A percentile compares a stretch with the other conserved stretches of the same genome.
These are phyloP conservation scores for Leptodermis oblonga DNA, from an alignment of 257 asterid genomes.

Conservation along the genomic window DNA sequence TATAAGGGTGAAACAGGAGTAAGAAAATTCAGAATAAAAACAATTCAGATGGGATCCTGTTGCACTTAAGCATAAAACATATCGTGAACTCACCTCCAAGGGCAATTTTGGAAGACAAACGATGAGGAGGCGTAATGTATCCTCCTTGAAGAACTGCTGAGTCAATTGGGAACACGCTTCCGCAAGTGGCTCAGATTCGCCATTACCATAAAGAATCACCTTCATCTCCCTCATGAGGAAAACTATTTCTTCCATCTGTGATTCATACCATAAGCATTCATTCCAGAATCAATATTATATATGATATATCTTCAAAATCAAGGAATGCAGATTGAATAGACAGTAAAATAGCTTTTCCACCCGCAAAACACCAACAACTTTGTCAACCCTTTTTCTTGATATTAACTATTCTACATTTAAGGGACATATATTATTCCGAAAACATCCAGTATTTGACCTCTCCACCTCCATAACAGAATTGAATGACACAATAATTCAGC, in stretches of 20 bases:
- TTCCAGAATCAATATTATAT: background rate
- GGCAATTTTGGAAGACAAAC: conserved; percentile 60
- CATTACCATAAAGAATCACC: conserved; percentile 62
- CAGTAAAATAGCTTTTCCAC: background rate
- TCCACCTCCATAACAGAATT: background rate
- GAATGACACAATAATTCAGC: background rate
- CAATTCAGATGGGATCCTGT: background rate
- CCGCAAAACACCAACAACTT: background rate
- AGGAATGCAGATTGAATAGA: background rate
- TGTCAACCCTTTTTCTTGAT: background rate
- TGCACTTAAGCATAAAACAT: background rate
- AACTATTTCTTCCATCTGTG: conserved; percentile 64
- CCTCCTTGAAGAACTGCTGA: conserved; percentile 58
- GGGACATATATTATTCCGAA: background rate
- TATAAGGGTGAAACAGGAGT: too few species aligned
- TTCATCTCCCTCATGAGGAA: conserved; percentile 53
- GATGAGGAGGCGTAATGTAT: conserved; percentile 65
- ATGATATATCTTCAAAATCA: background rate
- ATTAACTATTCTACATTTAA: background rate
- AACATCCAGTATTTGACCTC: background rate
- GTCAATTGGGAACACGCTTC: conserved; percentile 77
- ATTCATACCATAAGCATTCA: conserved; percentile 5
- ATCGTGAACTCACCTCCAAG: conserved; percentile 56
- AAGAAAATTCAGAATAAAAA: background rate
- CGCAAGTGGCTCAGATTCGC: conserved; percentile 63